Base-by-base conservation (phyloP, 495 filamentous ascomycete species). In the Aspergillus baeticus region DNA sequence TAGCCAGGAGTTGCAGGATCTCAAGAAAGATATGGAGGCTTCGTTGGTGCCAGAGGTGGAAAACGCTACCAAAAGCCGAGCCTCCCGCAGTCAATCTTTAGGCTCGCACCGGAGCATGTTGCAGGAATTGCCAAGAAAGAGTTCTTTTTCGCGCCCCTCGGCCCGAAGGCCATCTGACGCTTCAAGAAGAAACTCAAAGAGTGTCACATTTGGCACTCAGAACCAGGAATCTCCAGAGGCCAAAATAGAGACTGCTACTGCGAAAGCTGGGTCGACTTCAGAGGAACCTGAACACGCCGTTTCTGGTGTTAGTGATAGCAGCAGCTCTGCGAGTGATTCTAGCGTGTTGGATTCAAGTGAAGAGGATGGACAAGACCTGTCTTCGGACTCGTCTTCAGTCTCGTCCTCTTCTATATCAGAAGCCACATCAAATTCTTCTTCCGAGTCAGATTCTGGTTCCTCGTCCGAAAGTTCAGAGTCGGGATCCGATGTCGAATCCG, bases 21-120 rank as follows among this genome's bases (percentile, higher is more conserved):
- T 81, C 22, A 73, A 70, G 37, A 71, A 73, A 7, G 76, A 80
- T 21, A 67, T 74, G 52, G 65, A 77, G 36, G 57, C 63, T 20
- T 59, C 69, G 14, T 54, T 41, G 11, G 53, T 69, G 47, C 61
- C 48, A 10, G 58, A 55, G 4, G 33, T 10, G 18, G 57, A 63
- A 15, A 58, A 68, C 33, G 49, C 57, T n/a, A 60, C 55, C 5
- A 57, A 54, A 21, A 60, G 69, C 36, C 51, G 41, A 20, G 46
- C 22, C 1, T 36, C 6, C 42, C 26, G 26, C 26, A 37, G 52
- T 31, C 51, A 60, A 43, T 20, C 53, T 43, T 41, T 61, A 26
- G 56, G 61, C 45, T 54, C 51, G 14, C 58, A 38, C 35, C 22
- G 49, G 10, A 59, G 56, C 29, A 17, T 29, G 3, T 29, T n/a